These are phyloP conservation scores for Aspergillus diversus DNA, from an alignment of 495 filamentous ascomycete species.

Conservation along the genomic window DNA sequence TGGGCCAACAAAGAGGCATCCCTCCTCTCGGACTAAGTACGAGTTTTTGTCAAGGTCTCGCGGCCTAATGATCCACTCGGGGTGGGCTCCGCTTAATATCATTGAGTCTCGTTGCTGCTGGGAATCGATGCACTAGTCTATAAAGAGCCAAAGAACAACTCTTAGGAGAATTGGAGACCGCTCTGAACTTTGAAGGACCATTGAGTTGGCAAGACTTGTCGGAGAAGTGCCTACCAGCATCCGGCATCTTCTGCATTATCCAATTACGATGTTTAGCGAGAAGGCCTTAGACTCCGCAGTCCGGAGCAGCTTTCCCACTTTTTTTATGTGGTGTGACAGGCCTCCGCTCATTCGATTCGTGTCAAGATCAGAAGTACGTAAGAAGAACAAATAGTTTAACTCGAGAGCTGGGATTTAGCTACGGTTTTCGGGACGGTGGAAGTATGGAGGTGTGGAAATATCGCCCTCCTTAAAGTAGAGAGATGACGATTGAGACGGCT, in stretches of 20 bases:
- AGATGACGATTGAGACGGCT: no score
- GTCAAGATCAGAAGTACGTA: conserved; percentile 6
- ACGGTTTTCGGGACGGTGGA: neutral
- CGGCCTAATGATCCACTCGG: conserved; percentile 3
- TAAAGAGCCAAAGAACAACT: neutral
- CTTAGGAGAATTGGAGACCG: neutral
- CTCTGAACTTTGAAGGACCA: neutral
- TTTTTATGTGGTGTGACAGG: conserved; percentile 12
- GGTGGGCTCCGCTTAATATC: neutral
- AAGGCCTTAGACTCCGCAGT: conserved; percentile 1
- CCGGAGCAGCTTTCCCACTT: conserved; percentile 14
- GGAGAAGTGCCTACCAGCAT: no score
- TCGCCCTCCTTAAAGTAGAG: no score
- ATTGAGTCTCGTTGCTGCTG: conserved; percentile 2
- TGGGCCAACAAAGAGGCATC: neutral
- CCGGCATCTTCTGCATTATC: neutral
- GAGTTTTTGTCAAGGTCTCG: neutral
- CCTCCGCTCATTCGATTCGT: neutral
- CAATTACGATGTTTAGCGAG: conserved; percentile 9
- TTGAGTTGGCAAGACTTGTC: conserved; percentile 11
- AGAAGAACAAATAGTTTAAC: neutral
- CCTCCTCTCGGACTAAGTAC: neutral
- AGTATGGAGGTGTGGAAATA: no score
- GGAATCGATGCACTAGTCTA: neutral
- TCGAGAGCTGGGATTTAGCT: neutral